Conservation (phyloP, 495 filamentous ascomycete genomes). For the Trichocladium uniseriatum region DNA sequence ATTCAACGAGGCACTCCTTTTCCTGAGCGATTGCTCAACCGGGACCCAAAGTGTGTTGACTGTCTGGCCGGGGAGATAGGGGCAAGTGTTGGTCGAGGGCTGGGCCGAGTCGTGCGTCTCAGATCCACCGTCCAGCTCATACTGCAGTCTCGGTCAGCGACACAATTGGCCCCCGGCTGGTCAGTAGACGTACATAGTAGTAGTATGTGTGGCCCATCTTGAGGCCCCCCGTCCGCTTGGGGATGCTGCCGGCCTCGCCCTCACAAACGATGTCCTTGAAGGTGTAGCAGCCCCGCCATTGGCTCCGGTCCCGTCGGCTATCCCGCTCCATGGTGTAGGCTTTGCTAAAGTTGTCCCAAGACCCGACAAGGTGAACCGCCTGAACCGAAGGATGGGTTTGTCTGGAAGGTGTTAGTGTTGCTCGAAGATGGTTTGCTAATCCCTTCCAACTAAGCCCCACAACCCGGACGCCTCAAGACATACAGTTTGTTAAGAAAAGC, state of each 20-base stretch:
- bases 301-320: conserved; percentile 52
- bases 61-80: conserved; percentile 74
- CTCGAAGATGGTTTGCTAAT: not conserved
- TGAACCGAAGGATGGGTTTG: conserved; percentile 56
- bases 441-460: not conserved
- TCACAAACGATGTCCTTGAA: conserved; percentile 81
- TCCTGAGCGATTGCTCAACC: conserved; percentile 48
- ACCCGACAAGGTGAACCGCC: conserved; percentile 74
- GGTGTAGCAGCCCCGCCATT: conserved; percentile 77
- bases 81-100: conserved; percentile 68
- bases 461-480: conserved; percentile 1
- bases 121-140: conserved; percentile 63
- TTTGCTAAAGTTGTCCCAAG: conserved; percentile 84
- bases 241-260: conserved; percentile 47
- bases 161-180: not conserved
- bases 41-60: conserved; percentile 79
- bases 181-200: conserved; percentile 64
- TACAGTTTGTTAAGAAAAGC: conserved; percentile 6
- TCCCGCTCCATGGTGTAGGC: conserved; percentile 74
- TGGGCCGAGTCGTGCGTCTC: conserved; percentile 63
- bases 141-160: conserved; percentile 43
- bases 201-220: conserved; percentile 92
- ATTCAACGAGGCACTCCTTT: conserved; percentile 43
- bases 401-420: conserved; percentile 31
- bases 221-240: conserved; percentile 64